phyloP scores from a whole-genome alignment of 192 early-diverging fungal species.

The Backusella tuberculispora region DNA sequence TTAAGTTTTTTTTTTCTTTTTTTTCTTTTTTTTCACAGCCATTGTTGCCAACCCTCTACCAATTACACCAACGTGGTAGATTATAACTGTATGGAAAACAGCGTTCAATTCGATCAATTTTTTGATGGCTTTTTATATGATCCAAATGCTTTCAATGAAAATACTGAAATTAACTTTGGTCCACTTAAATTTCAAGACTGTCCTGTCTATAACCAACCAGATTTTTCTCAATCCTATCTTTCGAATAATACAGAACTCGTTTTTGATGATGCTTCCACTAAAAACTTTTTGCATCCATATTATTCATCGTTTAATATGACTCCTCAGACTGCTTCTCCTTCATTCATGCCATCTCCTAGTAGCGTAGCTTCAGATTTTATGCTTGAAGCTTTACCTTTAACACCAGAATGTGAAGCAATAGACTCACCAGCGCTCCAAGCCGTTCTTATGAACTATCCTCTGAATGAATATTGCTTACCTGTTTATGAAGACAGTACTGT shows the following conservation, averaged over 20 bases:
- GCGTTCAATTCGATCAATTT: not conserved
- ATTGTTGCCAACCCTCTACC: not conserved
- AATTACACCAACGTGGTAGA: not conserved
- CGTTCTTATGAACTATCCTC: not conserved
- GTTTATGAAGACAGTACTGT: too few species aligned
- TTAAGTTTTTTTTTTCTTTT: not conserved
- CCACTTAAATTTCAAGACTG: not conserved
- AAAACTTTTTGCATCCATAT: not conserved
- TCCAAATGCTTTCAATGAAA: not conserved
- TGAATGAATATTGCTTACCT: not conserved
- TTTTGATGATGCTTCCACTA: not conserved
- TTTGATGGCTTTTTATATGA: not conserved
- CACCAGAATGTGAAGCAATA: not conserved
- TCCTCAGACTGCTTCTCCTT: not conserved
- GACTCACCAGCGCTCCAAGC: not conserved
- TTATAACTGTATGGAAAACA: not conserved
- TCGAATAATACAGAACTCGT: not conserved
- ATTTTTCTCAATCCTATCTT: not conserved
- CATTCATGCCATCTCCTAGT: not conserved
- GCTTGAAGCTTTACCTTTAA: not conserved
- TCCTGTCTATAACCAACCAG: not conserved
- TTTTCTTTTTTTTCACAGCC: not conserved
- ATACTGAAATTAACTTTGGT: not conserved
- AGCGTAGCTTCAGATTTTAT: conserved; percentile 1
- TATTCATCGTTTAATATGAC: not conserved